These are phyloP conservation scores for Thymus mandschuricus DNA, from an alignment of 257 asterid genomes.

Conservation along the genomic window DNA sequence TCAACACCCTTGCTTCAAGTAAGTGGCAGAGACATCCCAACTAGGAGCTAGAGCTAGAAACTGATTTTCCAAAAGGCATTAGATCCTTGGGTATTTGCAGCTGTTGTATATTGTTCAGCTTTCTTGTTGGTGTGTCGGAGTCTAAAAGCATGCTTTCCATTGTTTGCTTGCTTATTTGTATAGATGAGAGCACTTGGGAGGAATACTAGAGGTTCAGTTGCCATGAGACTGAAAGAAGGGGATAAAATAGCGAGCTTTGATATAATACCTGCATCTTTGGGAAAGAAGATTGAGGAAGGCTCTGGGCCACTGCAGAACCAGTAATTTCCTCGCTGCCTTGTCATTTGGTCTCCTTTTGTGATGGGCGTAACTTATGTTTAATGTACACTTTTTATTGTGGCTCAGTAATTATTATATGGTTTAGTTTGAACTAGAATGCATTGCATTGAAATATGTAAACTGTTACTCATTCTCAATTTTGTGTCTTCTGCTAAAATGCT, in stretches of 20 bases:
- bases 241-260: conserved; percentile 97
- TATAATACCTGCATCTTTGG: conserved; percentile 77
- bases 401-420: background rate
- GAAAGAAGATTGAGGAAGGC: conserved; percentile 49
- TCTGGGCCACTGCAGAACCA: conserved; percentile 41
- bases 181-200: conserved; percentile 94
- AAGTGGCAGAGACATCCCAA: background rate
- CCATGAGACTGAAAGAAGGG: conserved; percentile 84
- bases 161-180: conserved; percentile 34
- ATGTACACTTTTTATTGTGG: background rate
- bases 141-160: conserved; percentile 15
- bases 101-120: conserved; percentile 27
- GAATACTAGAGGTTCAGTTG: conserved; percentile 89
- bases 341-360: background rate
- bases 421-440: background rate
- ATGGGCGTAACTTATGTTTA: background rate
- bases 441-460: background rate
- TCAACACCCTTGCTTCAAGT: conserved; percentile 6
- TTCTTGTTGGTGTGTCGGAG: conserved; percentile 11
- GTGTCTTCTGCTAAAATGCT: conserved; percentile 15
- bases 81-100: conserved; percentile 16
- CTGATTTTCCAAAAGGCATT: conserved; percentile 14
- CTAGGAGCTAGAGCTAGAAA: background rate
- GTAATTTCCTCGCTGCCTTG: conserved; percentile 42
- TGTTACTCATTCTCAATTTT: background rate